Evolutionary conservation across 352 stramenopile genomes (phyloP), one percentile per base, ranked within the genome.

Genomic region (Pythium aphanidermatum): DNA sequence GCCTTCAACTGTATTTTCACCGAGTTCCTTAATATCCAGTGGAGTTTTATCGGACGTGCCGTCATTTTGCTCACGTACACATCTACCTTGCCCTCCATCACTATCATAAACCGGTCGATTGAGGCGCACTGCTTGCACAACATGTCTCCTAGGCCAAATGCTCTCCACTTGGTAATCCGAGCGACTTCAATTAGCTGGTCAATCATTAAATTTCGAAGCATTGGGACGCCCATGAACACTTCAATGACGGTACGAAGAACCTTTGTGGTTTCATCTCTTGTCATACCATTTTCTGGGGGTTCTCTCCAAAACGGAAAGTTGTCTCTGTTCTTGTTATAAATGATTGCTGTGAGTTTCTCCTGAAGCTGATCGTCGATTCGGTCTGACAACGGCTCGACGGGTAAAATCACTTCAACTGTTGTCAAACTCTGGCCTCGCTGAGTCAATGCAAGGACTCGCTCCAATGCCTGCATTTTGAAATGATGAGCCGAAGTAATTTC

Each of bases 231-330:
- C 17, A 67, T 33, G 4, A 83, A 39, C 25, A 51, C 56, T 16
- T 46, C 46, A 23, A 86, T 23, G 6, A 74, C 43, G 0, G 37
- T 20, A 21, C 66, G 63, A 45, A 86, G 53, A 20, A 78, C 35
- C 14, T 63, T 58, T 16, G 64, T 49, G 2, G 74, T 86, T 17
- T 86, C 71, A 29, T 86, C 71, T 21, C 62, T 50, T 0, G 55
- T 69, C 20, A 82, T 51, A 13, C 28, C 21, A 29, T 28, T 62
- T 16, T 68, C 60, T 21, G 55, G 57, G 6, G 64, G 59, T 5
- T 81, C 67, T 24, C 61, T 65, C 74, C 74, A 86, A 26, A 78
- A 69, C 11, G 71, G 71, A 35, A 75, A 83, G 34, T 73, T 75
- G 24, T 86, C 70, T 16, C 68, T 63, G 31, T 46, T 79, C 47